phyloP scores from a whole-genome alignment of 495 filamentous ascomycete species.

The Xylaria acuta region DNA sequence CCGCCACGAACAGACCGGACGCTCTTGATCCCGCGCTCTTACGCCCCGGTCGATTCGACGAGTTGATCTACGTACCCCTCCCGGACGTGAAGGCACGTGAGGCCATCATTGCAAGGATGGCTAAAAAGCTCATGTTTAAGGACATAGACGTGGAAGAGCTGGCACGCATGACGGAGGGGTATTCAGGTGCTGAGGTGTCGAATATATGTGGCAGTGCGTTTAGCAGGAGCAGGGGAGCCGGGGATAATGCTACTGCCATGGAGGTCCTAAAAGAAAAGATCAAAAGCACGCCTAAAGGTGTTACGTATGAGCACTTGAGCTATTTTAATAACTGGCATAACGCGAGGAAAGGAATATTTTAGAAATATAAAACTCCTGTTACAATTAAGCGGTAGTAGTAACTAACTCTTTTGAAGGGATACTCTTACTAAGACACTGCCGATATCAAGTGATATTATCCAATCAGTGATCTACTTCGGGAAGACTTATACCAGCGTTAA shows the following conservation, averaged over 20 bases:
- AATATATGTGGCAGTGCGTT: conserved; percentile 70
- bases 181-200: conserved; percentile 88
- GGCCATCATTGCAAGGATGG: conserved; percentile 71
- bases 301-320: conserved; percentile 67
- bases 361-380: neutral
- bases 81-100: conserved; percentile 76
- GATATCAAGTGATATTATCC: neutral
- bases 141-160: conserved; percentile 69
- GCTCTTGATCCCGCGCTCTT: conserved; percentile 85
- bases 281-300: conserved; percentile 66
- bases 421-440: no score
- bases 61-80: conserved; percentile 87
- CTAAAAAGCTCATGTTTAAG: conserved; percentile 38
- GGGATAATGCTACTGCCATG: conserved; percentile 51
- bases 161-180: conserved; percentile 76
- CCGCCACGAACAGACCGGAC: conserved; percentile 92
- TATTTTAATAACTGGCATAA: conserved; percentile 71
- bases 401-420: no score
- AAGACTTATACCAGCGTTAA: neutral
- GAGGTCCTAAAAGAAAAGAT: conserved; percentile 71
- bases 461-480: neutral
- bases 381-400: neutral
- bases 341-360: conserved; percentile 24
- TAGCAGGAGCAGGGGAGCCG: conserved; percentile 40
- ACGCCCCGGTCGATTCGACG: conserved; percentile 86